A percentile compares a stretch with the other conserved stretches of the same genome.
Conservation (phyloP, 2,329 filamentous ascomycete species). For the Coniochaeta prunicola region DNA sequence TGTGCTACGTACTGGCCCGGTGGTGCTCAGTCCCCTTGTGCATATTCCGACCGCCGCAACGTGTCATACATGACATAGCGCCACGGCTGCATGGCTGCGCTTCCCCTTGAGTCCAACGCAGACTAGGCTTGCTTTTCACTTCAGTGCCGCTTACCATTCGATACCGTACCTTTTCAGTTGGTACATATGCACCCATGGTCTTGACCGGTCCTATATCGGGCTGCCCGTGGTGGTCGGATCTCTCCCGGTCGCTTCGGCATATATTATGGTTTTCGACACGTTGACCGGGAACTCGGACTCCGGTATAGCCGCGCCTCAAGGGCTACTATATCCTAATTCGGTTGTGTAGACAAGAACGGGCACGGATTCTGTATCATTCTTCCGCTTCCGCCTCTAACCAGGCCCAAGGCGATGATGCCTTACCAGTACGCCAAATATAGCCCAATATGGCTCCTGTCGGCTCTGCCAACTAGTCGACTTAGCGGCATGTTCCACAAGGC, state of each 20-base stretch:
- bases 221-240: neutral
- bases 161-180: neutral
- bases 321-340: neutral
- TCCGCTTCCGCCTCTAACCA: neutral
- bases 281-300: neutral
- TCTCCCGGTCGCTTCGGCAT: neutral
- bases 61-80: constrained; percentile 5
- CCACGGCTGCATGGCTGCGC: constrained; percentile 8
- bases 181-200: neutral
- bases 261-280: neutral
- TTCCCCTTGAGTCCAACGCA: neutral
- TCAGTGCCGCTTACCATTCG: neutral
- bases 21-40: constrained; percentile 2
- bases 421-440: neutral
- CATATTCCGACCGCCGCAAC: constrained; percentile 6
- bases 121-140: neutral
- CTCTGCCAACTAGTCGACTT: neutral
- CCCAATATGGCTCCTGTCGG: neutral
- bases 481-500: neutral
- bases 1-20: neutral
- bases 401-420: neutral
- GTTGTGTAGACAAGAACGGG: neutral
- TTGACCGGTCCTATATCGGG: constrained; percentile 1
- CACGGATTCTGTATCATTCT: neutral
- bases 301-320: neutral